These are phyloP conservation scores for Emergomyces pasteurianus DNA, from an alignment of 2,329 filamentous ascomycete species.

Conservation along the genomic window DNA sequence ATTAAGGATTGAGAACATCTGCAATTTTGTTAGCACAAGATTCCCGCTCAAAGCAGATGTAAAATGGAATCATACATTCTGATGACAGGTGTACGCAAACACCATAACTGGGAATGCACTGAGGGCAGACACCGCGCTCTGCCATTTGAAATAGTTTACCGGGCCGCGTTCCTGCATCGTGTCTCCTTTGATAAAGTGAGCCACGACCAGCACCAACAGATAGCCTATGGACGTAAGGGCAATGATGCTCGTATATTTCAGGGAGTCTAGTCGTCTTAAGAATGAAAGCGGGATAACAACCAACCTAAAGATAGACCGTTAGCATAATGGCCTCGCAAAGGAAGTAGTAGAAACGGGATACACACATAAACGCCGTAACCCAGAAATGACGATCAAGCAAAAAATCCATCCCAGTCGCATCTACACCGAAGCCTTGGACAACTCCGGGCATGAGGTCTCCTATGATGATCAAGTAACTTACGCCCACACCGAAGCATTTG, in stretches of 20 bases:
- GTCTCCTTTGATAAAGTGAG: constrained; percentile 74
- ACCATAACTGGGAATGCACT: constrained; percentile 89
- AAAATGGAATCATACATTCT: constrained; percentile 56
- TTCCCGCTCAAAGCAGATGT: not conserved
- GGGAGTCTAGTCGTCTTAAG: constrained; percentile 75
- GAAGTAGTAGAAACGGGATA: constrained; percentile 5
- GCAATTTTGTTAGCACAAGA: constrained; percentile 17
- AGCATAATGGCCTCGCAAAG: not conserved
- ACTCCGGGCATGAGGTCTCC: constrained; percentile 97
- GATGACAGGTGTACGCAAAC: constrained; percentile 98
- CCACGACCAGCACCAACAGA: constrained; percentile 81
- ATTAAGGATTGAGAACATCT: constrained; percentile 99
- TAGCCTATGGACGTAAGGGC: constrained; percentile 91
- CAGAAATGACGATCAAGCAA: constrained; percentile 87
- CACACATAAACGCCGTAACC: constrained; percentile 91
- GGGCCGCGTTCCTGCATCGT: constrained; percentile 60
- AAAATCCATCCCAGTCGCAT: constrained; percentile 54
- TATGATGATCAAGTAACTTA: constrained; percentile 97
- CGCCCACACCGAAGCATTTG: constrained; percentile 95
- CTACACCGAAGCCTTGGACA: constrained; percentile 62
- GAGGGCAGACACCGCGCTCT: constrained; percentile 63
- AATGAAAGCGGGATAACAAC: constrained; percentile 92
- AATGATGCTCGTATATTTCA: constrained; percentile 93
- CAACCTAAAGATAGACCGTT: constrained; percentile 41
- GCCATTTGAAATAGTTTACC: constrained; percentile 66